Base-by-base conservation (phyloP, 768 basidiomycete genomes). In the Pisolithus albus region DNA sequence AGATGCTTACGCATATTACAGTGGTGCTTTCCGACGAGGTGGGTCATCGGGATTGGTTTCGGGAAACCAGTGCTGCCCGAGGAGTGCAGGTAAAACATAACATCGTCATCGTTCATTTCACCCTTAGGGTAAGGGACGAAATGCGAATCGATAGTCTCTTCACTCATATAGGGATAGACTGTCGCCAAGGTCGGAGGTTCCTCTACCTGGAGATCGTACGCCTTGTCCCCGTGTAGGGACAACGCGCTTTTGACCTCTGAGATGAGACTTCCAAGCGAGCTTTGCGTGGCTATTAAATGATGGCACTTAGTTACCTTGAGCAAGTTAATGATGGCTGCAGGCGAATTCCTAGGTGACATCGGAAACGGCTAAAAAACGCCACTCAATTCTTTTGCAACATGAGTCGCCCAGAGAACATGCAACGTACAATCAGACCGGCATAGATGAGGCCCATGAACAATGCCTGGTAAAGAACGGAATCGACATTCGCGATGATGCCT, bases 61-160 rank as follows among this genome's bases (percentile, higher is more conserved):
- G 77, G 77, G 36, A 75, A 64, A n/a, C 75, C 77, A 3, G 75
- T 76, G 5, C 76, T 77, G 11, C 77, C 77, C 4, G 74, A 78
- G 0, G 76, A 75, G 53, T 78, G 77, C 47, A 78, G 55, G n/a
- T 78, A 74, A 15, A 76, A 49, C 0, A 71, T 71, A 15, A 73
- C 69, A 1, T 67, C 56, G 51, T 75, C 72, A 21, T 62, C 49
- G 8, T 52, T 55, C 36, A 15, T 49, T 24, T 19, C 1, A 5
- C 49, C 2, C 5, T 49, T 44, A 21, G 56, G 60, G 44, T 64
- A 68, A 1, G 54, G 56, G 16, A 18, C 7, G 36, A 64, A 65
- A 0, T 37, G 7, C 47, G 65, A 61, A 0, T 54, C 21, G 1
- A 41, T 21, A 26, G 50, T 50, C 51, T 76, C 73, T 11, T 47